Conservation (phyloP, 2,329 filamentous ascomycete genomes). For the Clarireedia homoeocarpa region DNA sequence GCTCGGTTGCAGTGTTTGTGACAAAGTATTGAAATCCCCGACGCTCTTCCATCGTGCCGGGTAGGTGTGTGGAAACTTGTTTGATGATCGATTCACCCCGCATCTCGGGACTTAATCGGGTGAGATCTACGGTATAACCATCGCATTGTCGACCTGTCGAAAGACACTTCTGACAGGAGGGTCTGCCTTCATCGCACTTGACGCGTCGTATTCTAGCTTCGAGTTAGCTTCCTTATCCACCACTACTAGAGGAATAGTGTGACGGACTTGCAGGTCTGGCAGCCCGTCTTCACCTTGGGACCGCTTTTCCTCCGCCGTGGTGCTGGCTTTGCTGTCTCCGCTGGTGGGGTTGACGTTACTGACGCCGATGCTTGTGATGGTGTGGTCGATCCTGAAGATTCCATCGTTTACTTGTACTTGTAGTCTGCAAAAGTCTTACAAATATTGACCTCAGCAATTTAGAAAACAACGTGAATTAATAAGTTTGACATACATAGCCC, state of each 20-base stretch:
- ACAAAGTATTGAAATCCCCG: conserved; percentile 25
- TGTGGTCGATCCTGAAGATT: too few relatives aligned
- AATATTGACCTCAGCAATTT: too few relatives aligned
- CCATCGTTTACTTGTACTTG: too few relatives aligned
- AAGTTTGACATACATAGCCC: too few relatives aligned
- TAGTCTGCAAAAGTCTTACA: too few relatives aligned
- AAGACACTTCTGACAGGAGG: conserved; percentile 10
- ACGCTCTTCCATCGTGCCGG: conserved; percentile 21
- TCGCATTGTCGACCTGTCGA: conserved; percentile 11
- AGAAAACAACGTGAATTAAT: too few relatives aligned
- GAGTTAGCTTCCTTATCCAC: background rate
- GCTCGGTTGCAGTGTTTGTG: conserved; percentile 19
- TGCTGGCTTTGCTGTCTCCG: background rate
- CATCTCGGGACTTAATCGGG: background rate
- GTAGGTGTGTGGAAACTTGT: conserved; percentile 15
- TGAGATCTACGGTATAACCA: conserved; percentile 7
- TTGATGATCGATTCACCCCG: conserved; percentile 10
- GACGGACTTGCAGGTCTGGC: conserved; percentile 9
- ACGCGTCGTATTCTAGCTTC: conserved; percentile 9
- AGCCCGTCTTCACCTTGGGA: conserved; percentile 7
- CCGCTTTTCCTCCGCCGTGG: background rate
- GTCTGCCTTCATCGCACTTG: conserved; percentile 14
- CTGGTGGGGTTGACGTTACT: too few relatives aligned
- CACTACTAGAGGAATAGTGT: too few relatives aligned
- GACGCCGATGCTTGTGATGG: too few relatives aligned